phyloP scores from a whole-genome alignment of 257 asterid genomes.

The Datura wrightii region DNA sequence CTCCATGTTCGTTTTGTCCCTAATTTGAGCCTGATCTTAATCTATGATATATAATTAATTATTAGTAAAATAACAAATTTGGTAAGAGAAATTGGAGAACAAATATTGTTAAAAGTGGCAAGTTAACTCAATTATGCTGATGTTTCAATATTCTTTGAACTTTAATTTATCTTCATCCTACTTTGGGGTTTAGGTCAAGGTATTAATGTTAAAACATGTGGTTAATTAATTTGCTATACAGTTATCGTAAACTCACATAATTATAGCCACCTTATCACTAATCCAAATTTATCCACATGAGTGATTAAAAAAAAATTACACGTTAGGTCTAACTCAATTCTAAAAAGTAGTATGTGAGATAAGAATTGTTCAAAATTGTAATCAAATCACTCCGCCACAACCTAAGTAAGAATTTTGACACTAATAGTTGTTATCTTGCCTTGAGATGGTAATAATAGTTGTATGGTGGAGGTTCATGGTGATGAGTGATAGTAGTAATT shows the following conservation, averaged over 20 bases:
- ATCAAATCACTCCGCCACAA: background rate
- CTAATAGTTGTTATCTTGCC: background rate
- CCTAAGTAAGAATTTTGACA: background rate
- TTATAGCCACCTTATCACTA: background rate
- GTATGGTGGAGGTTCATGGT: background rate
- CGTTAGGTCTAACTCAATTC: background rate
- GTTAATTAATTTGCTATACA: background rate
- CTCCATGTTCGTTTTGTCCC: slow-evolving; percentile 17
- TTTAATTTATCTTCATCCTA: background rate
- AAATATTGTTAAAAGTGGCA: background rate
- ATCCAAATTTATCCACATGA: background rate
- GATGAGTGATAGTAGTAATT: background rate
- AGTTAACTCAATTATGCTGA: background rate
- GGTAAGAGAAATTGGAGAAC: background rate
- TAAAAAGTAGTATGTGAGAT: background rate
- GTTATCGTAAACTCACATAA: background rate
- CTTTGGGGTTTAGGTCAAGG: background rate
- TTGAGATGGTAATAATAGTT: background rate
- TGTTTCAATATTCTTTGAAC: background rate
- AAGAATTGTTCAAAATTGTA: background rate
- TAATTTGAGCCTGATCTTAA: background rate
- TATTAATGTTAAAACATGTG: background rate
- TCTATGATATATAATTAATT: background rate
- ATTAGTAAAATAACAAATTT: background rate
- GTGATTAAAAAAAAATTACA: background rate